Evolutionary conservation across 495 filamentous ascomycete species (phyloP).

Genomic region (Aspergillus incahuasiensis): DNA sequence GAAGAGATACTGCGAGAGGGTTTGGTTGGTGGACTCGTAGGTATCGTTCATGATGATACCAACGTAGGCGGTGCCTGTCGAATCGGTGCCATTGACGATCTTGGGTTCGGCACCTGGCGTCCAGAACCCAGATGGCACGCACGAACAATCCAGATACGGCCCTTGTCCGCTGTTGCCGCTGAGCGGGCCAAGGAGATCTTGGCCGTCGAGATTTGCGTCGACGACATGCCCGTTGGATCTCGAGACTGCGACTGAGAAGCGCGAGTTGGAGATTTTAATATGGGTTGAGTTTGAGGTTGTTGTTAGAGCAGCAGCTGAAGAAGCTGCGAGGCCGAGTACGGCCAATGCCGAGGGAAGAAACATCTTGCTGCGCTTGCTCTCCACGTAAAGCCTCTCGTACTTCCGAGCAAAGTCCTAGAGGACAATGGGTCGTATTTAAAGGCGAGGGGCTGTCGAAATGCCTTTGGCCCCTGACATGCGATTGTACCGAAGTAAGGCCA

Average conservation of each 20-base stretch:
- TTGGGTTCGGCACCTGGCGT: conserved; percentile 46
- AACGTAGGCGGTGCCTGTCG: conserved; percentile 39
- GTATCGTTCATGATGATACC: conserved; percentile 48
- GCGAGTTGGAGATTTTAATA: conserved; percentile 41
- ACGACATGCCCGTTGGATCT: conserved; percentile 43
- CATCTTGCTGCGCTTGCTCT: too few species aligned
- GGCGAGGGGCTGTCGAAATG: too few species aligned
- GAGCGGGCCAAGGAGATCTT: conserved; percentile 45
- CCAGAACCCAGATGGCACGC: conserved; percentile 48
- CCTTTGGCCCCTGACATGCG: neutral
- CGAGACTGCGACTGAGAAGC: conserved; percentile 38
- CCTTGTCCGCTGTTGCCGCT: conserved; percentile 45
- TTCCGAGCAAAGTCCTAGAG: too few species aligned
- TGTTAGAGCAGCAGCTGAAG: conserved; percentile 13
- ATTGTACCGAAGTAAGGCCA: neutral
- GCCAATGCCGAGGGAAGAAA: too few species aligned
- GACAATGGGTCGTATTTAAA: too few species aligned
- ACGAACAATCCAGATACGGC: conserved; percentile 55
- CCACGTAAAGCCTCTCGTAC: neutral
- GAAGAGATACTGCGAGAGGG: conserved; percentile 54
- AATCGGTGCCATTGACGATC: conserved; percentile 35
- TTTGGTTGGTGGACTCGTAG: conserved; percentile 45
- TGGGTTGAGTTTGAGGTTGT: conserved; percentile 20
- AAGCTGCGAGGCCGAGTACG: neutral
- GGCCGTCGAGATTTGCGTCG: conserved; percentile 39